Evolutionary conservation across 1,284 basidiomycete genomes (phyloP).

Genomic region (Rhodotorula sp.): DNA sequence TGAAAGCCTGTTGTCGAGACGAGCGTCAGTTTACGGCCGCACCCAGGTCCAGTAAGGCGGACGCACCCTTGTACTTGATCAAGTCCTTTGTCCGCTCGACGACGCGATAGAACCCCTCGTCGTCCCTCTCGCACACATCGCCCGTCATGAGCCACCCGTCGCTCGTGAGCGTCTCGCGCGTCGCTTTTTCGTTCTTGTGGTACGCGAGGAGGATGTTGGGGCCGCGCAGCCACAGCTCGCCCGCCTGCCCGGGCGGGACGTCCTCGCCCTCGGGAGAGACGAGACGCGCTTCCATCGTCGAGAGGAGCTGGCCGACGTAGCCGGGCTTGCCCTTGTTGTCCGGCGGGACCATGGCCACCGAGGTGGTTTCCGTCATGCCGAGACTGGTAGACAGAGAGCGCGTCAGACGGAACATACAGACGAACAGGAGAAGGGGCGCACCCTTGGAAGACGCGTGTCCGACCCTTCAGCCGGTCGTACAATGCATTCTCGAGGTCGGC

Average conservation of each 20-base stretch:
- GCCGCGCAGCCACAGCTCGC: conserved; percentile 29
- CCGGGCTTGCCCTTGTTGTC: conserved; percentile 6
- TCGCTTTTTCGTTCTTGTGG: conserved; percentile 29
- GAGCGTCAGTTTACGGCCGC: not conserved
- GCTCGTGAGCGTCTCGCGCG: conserved; percentile 25
- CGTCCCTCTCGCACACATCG: conserved; percentile 27
- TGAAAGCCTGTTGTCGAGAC: conserved; percentile 22
- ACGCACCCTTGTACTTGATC: conserved; percentile 38
- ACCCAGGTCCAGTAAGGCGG: no score
- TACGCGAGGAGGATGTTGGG: conserved; percentile 21
- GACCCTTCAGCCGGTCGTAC: conserved; percentile 13
- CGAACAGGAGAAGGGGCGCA: not conserved
- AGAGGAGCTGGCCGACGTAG: conserved; percentile 29
- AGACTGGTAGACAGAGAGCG: not conserved
- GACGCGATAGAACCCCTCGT: conserved; percentile 28
- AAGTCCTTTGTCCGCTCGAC: conserved; percentile 36
- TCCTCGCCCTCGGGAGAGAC: conserved; percentile 34
- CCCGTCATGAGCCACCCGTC: conserved; percentile 41
- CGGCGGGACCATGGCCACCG: conserved; percentile 28
- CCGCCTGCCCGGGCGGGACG: conserved; percentile 31
- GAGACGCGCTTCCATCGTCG: conserved; percentile 34
- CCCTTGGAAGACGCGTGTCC: conserved; percentile 31
- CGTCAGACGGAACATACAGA: accelerated
- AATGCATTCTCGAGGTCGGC: conserved; percentile 29
- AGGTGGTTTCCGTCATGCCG: conserved; percentile 37